Evolutionary conservation across 2,329 filamentous ascomycete species (phyloP).

Genomic region (Emergomyces orientalis): DNA sequence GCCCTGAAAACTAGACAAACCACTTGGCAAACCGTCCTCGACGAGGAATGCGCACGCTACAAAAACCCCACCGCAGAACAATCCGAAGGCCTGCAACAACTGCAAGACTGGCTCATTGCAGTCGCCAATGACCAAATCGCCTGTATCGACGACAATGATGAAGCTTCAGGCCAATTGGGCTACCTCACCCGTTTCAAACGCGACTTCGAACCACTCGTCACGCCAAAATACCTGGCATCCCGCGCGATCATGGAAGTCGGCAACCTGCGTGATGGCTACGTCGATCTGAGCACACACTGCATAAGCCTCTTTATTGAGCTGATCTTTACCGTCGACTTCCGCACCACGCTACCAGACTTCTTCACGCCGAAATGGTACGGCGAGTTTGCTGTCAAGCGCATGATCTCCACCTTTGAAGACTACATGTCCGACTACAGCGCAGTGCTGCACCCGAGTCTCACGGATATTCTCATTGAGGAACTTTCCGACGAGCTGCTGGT

Average conservation of each 20-base stretch:
- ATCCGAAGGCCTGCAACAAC: slow-evolving; percentile 60
- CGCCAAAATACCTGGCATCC: slow-evolving; percentile 64
- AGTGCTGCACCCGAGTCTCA: slow-evolving; percentile 75
- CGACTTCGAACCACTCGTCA: slow-evolving; percentile 72
- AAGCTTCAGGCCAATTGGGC: slow-evolving; percentile 62
- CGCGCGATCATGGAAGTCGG: slow-evolving; percentile 64
- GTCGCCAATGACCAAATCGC: slow-evolving; percentile 98
- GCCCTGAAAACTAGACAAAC: slow-evolving; percentile 74
- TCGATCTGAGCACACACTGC: slow-evolving; percentile 90
- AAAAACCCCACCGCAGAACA: slow-evolving; percentile 43
- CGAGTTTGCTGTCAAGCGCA: slow-evolving; percentile 79
- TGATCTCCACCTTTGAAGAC: slow-evolving; percentile 90
- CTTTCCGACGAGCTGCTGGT: slow-evolving; percentile 84
- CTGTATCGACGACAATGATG: slow-evolving; percentile 77
- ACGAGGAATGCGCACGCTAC: slow-evolving; percentile 72
- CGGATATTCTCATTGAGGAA: slow-evolving; percentile 88
- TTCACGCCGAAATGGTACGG: slow-evolving; percentile 88
- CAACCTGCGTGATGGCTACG: slow-evolving; percentile 75
- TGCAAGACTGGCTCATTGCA: slow-evolving; percentile 87
- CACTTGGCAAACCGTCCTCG: slow-evolving; percentile 78
- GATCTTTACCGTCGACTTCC: slow-evolving; percentile 87
- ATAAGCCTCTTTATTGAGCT: slow-evolving; percentile 77
- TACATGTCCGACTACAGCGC: slow-evolving; percentile 81
- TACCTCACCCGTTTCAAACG: slow-evolving; percentile 81
- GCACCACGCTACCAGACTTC: slow-evolving; percentile 70